Evolutionary conservation across 306 rosid genomes (phyloP), one percentile per base, ranked within the genome.

Genomic region (Aeschynomene evenia): DNA sequence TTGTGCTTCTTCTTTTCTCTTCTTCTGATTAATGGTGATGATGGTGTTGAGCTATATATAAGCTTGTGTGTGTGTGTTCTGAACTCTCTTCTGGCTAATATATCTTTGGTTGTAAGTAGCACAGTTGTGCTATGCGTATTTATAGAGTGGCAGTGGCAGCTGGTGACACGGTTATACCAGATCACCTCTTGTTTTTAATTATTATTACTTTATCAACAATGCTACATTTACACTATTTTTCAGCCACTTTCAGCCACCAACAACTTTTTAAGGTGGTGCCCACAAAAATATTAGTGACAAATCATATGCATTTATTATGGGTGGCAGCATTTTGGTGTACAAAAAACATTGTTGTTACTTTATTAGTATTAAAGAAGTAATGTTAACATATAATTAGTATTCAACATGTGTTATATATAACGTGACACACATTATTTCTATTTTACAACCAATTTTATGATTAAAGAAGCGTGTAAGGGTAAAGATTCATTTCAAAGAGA

Each of bases 401-500:
- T n/a, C n/a, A n/a, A n/a, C n/a, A n/a, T n/a, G n/a, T n/a, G n/a
- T n/a, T n/a, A n/a, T n/a, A n/a, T n/a, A n/a, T n/a, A n/a, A n/a
- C n/a, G n/a, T n/a, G n/a, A n/a, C n/a, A n/a, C n/a, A n/a, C n/a
- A n/a, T n/a, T n/a, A n/a, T n/a, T n/a, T n/a, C n/a, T n/a, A n/a
- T n/a, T n/a, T n/a, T n/a, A n/a, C n/a, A n/a, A n/a, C n/a, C n/a
- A n/a, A n/a, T n/a, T n/a, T n/a, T n/a, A n/a, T n/a, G n/a, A n/a
- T n/a, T n/a, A 28, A 1, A 18, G 12, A 4, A 53, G 28, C 15
- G 48, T 80, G 80, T 66, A 34, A 20, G 31, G 86, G 81, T 66
- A 46, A 20, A 23, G 89, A 83, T 85, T 58, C 61, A 52, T 7
- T n/a, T n/a, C n/a, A n/a, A n/a, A n/a, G n/a, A n/a, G n/a, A n/a